Percentiles rank a stretch among this genome's conserved stretches.
phyloP scores from a whole-genome alignment of 768 basidiomycete species.

The Chalciporus chontae region DNA sequence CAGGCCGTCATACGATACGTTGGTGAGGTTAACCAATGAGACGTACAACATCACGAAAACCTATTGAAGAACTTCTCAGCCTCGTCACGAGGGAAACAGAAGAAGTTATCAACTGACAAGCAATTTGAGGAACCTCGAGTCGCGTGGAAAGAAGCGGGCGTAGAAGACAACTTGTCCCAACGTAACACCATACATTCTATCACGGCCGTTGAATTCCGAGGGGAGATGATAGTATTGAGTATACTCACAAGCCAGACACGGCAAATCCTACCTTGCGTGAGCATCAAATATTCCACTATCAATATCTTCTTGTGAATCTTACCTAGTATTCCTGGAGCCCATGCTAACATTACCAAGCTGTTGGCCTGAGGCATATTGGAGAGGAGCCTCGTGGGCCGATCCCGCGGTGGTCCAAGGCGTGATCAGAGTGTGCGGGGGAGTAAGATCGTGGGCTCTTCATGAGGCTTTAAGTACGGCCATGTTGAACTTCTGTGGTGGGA shows the following conservation, averaged over 20 bases:
- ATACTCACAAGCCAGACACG: constrained; percentile 7
- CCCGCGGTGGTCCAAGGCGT: no score
- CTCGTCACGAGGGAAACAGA: not conserved
- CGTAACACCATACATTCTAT: constrained; percentile 12
- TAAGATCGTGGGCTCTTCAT: no score
- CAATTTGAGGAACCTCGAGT: constrained; percentile 3
- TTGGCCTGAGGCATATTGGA: not conserved
- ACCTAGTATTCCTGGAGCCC: constrained; percentile 15
- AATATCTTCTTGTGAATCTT: not conserved
- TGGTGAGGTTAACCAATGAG: not conserved
- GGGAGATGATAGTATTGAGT: not conserved
- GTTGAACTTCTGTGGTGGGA: no score
- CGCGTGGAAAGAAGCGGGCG: constrained; percentile 4
- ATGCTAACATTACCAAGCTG: constrained; percentile 1
- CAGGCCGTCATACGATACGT: not conserved
- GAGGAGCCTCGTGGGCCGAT: no score
- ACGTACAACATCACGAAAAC: constrained; percentile 14
- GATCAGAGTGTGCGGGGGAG: no score
- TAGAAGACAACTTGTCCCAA: constrained; percentile 6
- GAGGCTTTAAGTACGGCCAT: no score
- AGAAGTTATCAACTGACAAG: constrained; percentile 2
- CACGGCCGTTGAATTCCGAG: not conserved
- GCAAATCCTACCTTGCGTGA: not conserved
- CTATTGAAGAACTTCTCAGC: not conserved
- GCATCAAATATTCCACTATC: not conserved